Base-by-base conservation (phyloP, 257 asterid genomes). In the Linaria vulgaris region DNA sequence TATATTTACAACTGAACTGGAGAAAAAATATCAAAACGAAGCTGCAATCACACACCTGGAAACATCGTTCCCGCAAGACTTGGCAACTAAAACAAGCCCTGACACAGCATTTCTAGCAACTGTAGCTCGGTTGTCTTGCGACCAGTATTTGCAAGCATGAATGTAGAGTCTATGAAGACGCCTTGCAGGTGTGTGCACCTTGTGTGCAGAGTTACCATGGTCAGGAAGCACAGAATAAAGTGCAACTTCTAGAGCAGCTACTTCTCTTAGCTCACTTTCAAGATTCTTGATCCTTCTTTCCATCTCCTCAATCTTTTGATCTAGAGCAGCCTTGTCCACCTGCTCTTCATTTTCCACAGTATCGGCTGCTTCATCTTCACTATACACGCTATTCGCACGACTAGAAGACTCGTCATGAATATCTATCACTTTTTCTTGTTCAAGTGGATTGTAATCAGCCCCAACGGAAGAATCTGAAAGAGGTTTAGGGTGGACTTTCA, bases 111-210 rank as follows among this genome's bases (percentile, higher is more conserved):
- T 94, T 78, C 81, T 85, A 45, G 99, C 96, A 61, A 90, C 78
- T 19, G 95, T 83, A 58, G 96, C 96, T 66, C 90, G 84, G 69
- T 77, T 84, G 49, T 83, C 85, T 59, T 79, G 94, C 31, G 96
- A 78, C 94, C 94, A 90, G 63, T 83, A 41, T 64, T 87, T 87
- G 82, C 88, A 90, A 56, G 99, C 96, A 76, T 85, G 81, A 54
- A 85, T 76, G 61, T 87, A 94, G 48, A 90, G 83, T 51, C 99
- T 81, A 55, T 94, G 82, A 66, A 90, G 95, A 60, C 96, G 95
- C 69, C 99, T 82, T 15, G 97, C 96, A 61, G 99, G 96, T 56
- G 95, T 84, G 73, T 94, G 97, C 78, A 90, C 86, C 81, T 94
- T 94, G 80, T 94, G 97, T 48, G 90, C 88, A 5, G 96, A 94